phyloP scores from a whole-genome alignment of 176 grass and related monocot genomes.

The Hsuehochloa calcarea region DNA sequence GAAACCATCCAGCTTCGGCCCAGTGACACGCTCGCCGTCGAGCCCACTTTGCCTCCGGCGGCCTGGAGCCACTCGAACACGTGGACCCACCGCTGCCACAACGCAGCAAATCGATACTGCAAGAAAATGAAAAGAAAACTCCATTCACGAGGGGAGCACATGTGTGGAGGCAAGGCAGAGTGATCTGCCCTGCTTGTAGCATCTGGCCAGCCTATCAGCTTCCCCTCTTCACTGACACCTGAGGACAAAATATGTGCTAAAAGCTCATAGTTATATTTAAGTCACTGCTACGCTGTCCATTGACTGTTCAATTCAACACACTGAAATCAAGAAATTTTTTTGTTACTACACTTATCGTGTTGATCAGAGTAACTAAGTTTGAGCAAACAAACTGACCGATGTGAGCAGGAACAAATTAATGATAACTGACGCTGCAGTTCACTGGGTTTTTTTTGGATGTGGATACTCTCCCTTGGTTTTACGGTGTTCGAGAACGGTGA shows the following conservation, averaged over 20 bases:
- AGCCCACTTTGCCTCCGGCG: neutral
- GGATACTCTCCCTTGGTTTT: too few relatives aligned
- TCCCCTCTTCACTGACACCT: conserved; percentile 30
- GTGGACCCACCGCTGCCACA: conserved; percentile 11
- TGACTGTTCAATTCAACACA: neutral
- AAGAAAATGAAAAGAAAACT: neutral
- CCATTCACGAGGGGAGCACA: conserved; percentile 21
- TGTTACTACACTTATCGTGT: neutral
- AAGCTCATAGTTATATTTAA: too few relatives aligned
- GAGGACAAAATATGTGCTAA: neutral
- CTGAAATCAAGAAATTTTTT: neutral
- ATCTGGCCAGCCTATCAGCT: conserved; percentile 27
- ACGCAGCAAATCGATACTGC: neutral
- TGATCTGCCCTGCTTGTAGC: conserved; percentile 2
- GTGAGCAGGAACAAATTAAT: neutral
- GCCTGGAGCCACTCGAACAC: neutral
- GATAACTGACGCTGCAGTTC: neutral
- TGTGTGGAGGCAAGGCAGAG: conserved; percentile 17
- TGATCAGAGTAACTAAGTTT: neutral
- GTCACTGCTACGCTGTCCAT: neutral
- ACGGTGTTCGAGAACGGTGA: too few relatives aligned
- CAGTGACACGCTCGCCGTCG: neutral
- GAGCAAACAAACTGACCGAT: neutral
- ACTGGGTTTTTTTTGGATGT: too few relatives aligned
- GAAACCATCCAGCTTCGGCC: neutral